These are phyloP conservation scores for Coccomyxa sp. DNA, from an alignment of 139 green algal genomes.

Conservation along the genomic window DNA sequence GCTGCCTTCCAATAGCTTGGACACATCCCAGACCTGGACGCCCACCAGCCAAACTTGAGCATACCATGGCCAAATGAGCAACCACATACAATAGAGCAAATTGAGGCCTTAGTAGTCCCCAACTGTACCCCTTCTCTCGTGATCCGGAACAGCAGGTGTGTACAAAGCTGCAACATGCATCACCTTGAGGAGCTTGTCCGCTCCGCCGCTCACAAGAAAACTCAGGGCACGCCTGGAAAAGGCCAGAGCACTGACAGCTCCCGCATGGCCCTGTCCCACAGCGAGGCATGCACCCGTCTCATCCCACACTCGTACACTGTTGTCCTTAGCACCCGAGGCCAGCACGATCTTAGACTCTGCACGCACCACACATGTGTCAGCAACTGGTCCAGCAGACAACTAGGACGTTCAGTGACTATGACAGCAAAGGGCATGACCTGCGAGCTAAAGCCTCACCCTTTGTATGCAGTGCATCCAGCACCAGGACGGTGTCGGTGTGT, in stretches of 20 bases:
- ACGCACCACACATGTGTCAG: neutral
- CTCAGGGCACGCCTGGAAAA: slow-evolving; percentile 42
- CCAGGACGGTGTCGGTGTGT: slow-evolving; percentile 63
- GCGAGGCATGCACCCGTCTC: slow-evolving; percentile 46
- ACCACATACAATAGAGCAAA: too few species aligned
- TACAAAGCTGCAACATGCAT: neutral
- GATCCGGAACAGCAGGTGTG: neutral
- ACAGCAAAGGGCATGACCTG: neutral
- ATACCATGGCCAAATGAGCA: too few species aligned
- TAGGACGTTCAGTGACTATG: neutral
- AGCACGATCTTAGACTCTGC: slow-evolving; percentile 27
- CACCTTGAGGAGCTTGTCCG: slow-evolving; percentile 83
- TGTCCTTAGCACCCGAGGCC: slow-evolving; percentile 83
- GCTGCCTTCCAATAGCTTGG: neutral
- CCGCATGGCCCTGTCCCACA: slow-evolving; percentile 75
- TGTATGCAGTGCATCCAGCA: slow-evolving; percentile 39
- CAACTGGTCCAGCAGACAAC: neutral
- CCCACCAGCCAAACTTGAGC: too few species aligned
- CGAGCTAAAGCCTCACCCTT: neutral
- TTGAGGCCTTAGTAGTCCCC: too few species aligned
- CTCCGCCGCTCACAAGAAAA: slow-evolving; percentile 70
- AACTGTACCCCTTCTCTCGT: neutral
- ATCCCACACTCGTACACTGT: slow-evolving; percentile 81
- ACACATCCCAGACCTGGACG: slow-evolving; percentile 14
- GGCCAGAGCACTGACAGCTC: slow-evolving; percentile 75